Percentiles rank a stretch among this genome's conserved stretches.
Conservation (phyloP, 441 rosid genomes). For the Adansonia grandidieri region DNA sequence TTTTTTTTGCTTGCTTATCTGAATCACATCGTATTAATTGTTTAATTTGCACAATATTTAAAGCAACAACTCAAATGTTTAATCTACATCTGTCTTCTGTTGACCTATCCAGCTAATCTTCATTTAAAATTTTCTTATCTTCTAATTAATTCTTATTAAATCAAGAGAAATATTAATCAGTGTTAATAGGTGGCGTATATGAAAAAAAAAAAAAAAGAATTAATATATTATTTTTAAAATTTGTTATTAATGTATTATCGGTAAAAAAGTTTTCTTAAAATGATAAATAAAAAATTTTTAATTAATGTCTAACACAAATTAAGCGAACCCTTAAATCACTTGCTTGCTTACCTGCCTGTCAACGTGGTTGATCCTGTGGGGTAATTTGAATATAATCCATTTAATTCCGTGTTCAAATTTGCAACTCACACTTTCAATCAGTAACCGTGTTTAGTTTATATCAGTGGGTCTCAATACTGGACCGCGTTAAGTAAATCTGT, state of each 20-base stretch:
- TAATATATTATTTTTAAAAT: too few species aligned
- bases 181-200: too few species aligned
- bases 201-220: too few species aligned
- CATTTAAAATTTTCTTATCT: not conserved
- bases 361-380: not conserved
- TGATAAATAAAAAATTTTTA: too few species aligned
- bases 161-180: too few species aligned
- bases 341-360: not conserved
- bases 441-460: not conserved
- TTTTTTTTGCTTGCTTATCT: not conserved
- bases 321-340: not conserved
- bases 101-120: not conserved
- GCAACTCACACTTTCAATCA: not conserved
- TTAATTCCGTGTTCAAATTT: not conserved
- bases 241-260: too few species aligned
- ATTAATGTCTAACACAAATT: too few species aligned
- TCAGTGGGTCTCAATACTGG: not conserved
- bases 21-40: not conserved
- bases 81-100: not conserved
- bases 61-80: not conserved
- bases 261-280: too few species aligned
- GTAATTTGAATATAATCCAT: not conserved
- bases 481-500: not conserved
- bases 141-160: too few species aligned
- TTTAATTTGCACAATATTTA: not conserved